Base-by-base conservation (phyloP, 2,329 filamentous ascomycete genomes). In the Neonectria faginata region DNA sequence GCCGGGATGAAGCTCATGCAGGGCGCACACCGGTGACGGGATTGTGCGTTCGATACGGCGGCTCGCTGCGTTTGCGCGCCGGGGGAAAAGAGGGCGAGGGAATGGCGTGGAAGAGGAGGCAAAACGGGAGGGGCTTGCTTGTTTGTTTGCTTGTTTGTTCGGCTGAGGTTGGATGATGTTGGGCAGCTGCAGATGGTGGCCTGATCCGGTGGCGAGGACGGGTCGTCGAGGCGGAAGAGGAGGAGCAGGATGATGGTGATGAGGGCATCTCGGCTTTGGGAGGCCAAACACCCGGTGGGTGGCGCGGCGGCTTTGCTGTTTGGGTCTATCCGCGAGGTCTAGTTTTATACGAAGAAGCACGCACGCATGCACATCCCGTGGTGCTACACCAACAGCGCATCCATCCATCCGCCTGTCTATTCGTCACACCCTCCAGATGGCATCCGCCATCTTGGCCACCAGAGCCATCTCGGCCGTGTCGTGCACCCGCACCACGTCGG, bases 401-500 rank as follows among this genome's bases (percentile, higher is more conserved):
- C 31, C 29, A 29, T 18, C 62, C 25, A 25, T 25, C 25, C 25
- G 25, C 25, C 25, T 25, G 25, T 25, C 25, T 5, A 29, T 18
- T 20, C 27, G 20, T 57, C 62, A 81, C 44, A 82, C 81, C 71
- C 92, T 85, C 88, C 92, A 97, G 59, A 97, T 94, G n/a, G 94
- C 94, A 85, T 98, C 95, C 9, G 93, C 89, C 90, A 98, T 95
- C 76, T 87, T 91, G 1, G 89, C 89, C 33, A 97, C 94, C 79
- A 93, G 86, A 44, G 81, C 84, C 95, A 98, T 98, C 82, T 96
- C 92, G 60, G 83, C 80, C 14, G 94, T 92, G 81, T 98, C 95
- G 80, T 99, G 96, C 45, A 99, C 94, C 56, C 96, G 86, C 50
- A 98, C 90, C 63, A 99, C 89, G 82, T 98, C 94, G 25, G 94